Evolutionary conservation across 2,329 filamentous ascomycete species (phyloP), one percentile per base, ranked within the genome.

Genomic region (Zymoseptoria brevis): DNA sequence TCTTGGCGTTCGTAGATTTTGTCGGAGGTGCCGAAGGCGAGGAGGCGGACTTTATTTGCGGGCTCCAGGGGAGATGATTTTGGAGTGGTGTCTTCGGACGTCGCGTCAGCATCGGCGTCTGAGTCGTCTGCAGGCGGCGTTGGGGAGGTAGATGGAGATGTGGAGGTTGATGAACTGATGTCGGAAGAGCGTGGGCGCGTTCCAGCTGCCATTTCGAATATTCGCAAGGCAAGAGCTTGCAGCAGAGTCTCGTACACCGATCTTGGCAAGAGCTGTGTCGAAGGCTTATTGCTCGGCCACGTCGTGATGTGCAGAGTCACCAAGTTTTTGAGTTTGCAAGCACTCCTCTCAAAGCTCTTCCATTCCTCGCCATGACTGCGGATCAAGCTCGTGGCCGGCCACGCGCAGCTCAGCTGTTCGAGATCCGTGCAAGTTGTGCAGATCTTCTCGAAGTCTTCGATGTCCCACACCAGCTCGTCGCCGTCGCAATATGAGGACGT

Each of bases 251-350:
- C 76, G 64, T 80, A 80, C 13, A 78, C 70, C 57, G 74, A 71
- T 45, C 75, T 72, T 0, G 76, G 75, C 4, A 79, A 68, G 29
- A 74, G 70, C 51, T 74, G 64, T 24, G 68, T 68, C 2, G 71
- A 74, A 1, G 75, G 75, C 48, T 69, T 72, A 62, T 76, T 78
- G 21, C 65, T 77, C 4, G 78, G 78, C 75, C 78, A 80, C 4
- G 75, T 78, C 0, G 76, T 77, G 61, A 80, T 76, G 60, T 80
- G 77, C 19, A 80, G 67, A 0, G 78, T 79, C 4, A 76, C 70
- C 8, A 80, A 69, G 30, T 75, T 66, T 8, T 69, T 66, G 11
- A 80, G 67, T 19, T 63, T 62, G 16, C 55, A 35, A 57, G 51
- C 51, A 53, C 58, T 52, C 35, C 50, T 72, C 68, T 78, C 75